Evolutionary conservation across 805 yeast genomes (phyloP), one percentile per base, ranked within the genome.

Genomic region (Dipodascus geniculatus): DNA sequence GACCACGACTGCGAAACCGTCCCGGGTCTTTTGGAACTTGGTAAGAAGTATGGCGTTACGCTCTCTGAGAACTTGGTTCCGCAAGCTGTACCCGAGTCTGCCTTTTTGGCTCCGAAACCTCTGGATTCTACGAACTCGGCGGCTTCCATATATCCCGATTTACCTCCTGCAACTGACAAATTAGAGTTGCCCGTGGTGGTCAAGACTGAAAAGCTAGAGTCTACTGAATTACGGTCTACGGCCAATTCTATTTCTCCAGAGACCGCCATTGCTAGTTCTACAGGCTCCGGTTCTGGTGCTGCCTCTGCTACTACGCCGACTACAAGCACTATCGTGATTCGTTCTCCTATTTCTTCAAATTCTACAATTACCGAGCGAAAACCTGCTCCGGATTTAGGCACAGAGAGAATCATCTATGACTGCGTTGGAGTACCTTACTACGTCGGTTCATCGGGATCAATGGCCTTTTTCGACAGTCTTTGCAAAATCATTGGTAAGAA

Each of bases 391-490:
- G 44, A 38, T n/a, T 38, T 38, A 16, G 44, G 44, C 11, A 38
- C 44, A 9, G 44, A 38, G 44, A 38, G 44, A 16, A 38, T 38
- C 20, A 38, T 38, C 14, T 38, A 38, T 16, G 44, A 38, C 44
- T 17, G 44, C 14, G 44, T 38, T 14, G 44, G 44, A 16, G 44
- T 38, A 11, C 44, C 44, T 17, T 38, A 38, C 44, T 38, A 38
- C 20, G 44, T 38, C 8, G 44, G 44, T 14, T n/a, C 44, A n/a
- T 38, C 44, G 44, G 44, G 44, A 38, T 38, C 44, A 38, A 38
- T 38, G 44, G 44, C 44, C 6, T 38, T 38, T 38, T 38, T 38
- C 20, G 44, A 38, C 44, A 38, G 44, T 38, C 44, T 38, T 38
- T 38, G 44, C 20, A 38, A 38, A 38, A 38, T 38, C 20, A 38